These are phyloP conservation scores for Aphanomyces stellatus DNA, from an alignment of 352 stramenopile species.

Conservation along the genomic window DNA sequence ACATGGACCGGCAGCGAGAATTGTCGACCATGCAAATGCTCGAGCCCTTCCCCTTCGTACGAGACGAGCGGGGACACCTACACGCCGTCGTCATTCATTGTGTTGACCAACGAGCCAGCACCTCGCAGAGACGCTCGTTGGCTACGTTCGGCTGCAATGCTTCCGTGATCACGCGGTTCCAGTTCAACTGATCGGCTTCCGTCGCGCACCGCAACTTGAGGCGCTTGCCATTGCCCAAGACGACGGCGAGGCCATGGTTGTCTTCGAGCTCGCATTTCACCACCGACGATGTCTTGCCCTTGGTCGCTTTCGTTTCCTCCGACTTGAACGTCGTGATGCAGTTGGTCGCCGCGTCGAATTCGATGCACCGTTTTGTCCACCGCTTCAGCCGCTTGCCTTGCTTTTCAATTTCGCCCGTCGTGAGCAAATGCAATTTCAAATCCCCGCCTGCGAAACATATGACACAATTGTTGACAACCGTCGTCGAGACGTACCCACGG, in stretches of 20 bases:
- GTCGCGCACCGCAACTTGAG: constrained; percentile 49
- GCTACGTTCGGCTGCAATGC: constrained; percentile 12
- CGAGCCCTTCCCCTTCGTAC: constrained; percentile 80
- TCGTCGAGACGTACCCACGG: constrained; percentile 25
- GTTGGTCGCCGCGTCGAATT: constrained; percentile 17
- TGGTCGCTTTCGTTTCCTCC: constrained; percentile 13
- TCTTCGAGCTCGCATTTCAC: constrained; percentile 4
- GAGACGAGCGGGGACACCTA: constrained; percentile 67
- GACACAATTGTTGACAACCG: constrained; percentile 20
- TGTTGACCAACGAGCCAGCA: not conserved
- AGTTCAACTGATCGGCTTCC: not conserved
- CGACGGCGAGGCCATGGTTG: not conserved
- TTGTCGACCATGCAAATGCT: constrained; percentile 16
- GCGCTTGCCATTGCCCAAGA: constrained; percentile 25
- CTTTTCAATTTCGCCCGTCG: constrained; percentile 11
- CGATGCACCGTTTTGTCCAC: constrained; percentile 3
- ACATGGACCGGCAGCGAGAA: constrained; percentile 13
- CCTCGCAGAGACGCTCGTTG: constrained; percentile 14
- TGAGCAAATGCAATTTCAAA: constrained; percentile 15
- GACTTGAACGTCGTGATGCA: constrained; percentile 10
- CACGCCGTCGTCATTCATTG: not conserved
- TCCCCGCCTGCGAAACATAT: constrained; percentile 12
- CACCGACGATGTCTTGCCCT: constrained; percentile 9
- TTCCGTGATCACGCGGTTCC: constrained; percentile 7
- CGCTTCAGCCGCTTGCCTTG: constrained; percentile 15